These are phyloP conservation scores for Colletotrichum nymphaeae DNA, from an alignment of 2,329 filamentous ascomycete species.

Conservation along the genomic window DNA sequence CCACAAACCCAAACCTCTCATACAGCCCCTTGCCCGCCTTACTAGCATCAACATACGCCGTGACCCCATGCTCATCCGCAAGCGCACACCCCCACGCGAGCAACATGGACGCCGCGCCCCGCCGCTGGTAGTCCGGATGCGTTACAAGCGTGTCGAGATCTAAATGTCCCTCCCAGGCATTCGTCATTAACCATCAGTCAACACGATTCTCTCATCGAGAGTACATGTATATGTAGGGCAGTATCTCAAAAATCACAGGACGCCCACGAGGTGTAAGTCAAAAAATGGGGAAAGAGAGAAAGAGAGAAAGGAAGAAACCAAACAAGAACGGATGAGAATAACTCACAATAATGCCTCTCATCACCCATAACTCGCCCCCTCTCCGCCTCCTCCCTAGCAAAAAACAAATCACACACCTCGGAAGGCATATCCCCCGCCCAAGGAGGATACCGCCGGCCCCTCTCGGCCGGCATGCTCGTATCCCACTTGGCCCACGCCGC, in stretches of 20 bases:
- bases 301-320: not conserved
- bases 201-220: conserved; percentile 1
- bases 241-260: no score
- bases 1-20: conserved; percentile 22
- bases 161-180: not conserved
- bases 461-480: conserved; percentile 9
- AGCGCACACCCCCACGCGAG: conserved; percentile 41
- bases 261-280: not conserved
- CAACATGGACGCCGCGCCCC: conserved; percentile 41
- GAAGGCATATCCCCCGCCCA: conserved; percentile 27
- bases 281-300: not conserved
- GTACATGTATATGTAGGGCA: not conserved
- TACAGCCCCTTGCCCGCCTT: conserved; percentile 21
- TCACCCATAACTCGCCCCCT: conserved; percentile 13
- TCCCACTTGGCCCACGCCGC: conserved; percentile 34
- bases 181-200: not conserved
- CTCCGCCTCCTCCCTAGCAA: conserved; percentile 3
- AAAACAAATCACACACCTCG: conserved; percentile 5
- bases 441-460: conserved; percentile 20
- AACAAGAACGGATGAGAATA: not conserved
- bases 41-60: conserved; percentile 41
- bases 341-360: conserved; percentile 21
- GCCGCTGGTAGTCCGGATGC: conserved; percentile 41
- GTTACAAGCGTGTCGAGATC: conserved; percentile 42
- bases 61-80: conserved; percentile 37